Percentiles rank a stretch among this genome's conserved stretches.
These are phyloP conservation scores for Tremella yokohamensis DNA, from an alignment of 768 basidiomycete species.

Conservation along the genomic window DNA sequence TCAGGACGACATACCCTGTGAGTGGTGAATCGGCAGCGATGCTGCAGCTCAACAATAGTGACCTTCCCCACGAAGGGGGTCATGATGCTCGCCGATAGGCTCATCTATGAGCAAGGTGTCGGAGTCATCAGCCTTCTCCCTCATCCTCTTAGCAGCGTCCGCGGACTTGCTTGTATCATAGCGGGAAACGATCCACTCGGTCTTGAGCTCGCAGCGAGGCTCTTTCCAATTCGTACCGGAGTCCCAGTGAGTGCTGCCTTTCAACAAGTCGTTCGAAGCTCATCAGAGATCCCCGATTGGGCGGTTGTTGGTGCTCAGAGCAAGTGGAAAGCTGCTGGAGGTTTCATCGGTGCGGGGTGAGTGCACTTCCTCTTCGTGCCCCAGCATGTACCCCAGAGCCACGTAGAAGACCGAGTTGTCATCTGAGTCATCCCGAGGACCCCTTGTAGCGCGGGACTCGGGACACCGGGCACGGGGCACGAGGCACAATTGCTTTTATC, in stretches of 20 bases:
- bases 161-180: slow-evolving; percentile 59
- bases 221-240: slow-evolving; percentile 84
- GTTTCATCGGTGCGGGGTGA: slow-evolving; percentile 71
- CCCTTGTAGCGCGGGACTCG: neutral
- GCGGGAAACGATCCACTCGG: slow-evolving; percentile 60
- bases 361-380: slow-evolving; percentile 8
- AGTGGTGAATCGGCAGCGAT: slow-evolving; percentile 52
- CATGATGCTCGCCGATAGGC: slow-evolving; percentile 22
- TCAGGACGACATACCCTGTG: slow-evolving; percentile 60
- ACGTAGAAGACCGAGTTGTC: too few species aligned
- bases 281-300: slow-evolving; percentile 64
- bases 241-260: slow-evolving; percentile 57
- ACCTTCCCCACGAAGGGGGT: slow-evolving; percentile 31
- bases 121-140: slow-evolving; percentile 66
- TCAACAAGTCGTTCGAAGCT: neutral
- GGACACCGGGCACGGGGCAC: neutral
- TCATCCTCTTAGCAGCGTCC: slow-evolving; percentile 54
- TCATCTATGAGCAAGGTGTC: slow-evolving; percentile 45
- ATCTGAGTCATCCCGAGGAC: too few species aligned
- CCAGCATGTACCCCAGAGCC: neutral
- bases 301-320: slow-evolving; percentile 59
- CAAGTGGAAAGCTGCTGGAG: slow-evolving; percentile 66
- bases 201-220: slow-evolving; percentile 64
- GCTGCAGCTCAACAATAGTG: slow-evolving; percentile 19
- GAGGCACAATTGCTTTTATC: too few species aligned